Evolutionary conservation across 2,329 filamentous ascomycete genomes (phyloP).

Genomic region (Claviceps citrina): DNA sequence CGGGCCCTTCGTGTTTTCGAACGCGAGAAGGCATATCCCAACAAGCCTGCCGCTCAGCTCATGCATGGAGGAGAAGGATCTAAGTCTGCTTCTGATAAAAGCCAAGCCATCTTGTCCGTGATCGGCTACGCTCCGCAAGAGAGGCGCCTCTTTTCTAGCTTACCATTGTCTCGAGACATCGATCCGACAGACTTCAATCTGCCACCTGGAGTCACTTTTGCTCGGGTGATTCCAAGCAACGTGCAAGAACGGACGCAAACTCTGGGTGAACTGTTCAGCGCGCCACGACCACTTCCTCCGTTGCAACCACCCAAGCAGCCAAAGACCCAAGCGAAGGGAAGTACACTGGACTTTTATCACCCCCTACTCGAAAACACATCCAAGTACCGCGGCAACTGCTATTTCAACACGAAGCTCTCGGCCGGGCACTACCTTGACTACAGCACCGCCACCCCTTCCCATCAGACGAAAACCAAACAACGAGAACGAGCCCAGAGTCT

Average conservation of each 20-base stretch:
- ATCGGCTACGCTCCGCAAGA: slow-evolving; percentile 60
- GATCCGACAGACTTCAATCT: slow-evolving; percentile 33
- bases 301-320: slow-evolving; percentile 58
- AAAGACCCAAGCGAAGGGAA: slow-evolving; percentile 52
- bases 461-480: slow-evolving; percentile 45
- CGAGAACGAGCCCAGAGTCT: slow-evolving; percentile 57
- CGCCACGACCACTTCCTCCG: slow-evolving; percentile 47
- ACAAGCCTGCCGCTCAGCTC: slow-evolving; percentile 18
- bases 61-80: slow-evolving; percentile 26
- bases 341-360: slow-evolving; percentile 36
- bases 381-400: slow-evolving; percentile 39
- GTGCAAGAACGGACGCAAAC: slow-evolving; percentile 40
- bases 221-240: slow-evolving; percentile 19
- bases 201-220: slow-evolving; percentile 53
- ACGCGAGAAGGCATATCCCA: slow-evolving; percentile 41
- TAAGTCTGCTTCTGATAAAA: slow-evolving; percentile 25
- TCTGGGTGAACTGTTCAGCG: slow-evolving; percentile 59
- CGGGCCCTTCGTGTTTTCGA: slow-evolving; percentile 47
- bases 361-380: slow-evolving; percentile 41
- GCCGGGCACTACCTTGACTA: slow-evolving; percentile 58
- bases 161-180: slow-evolving; percentile 30
- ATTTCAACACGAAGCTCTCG: slow-evolving; percentile 50
- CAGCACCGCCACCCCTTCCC: slow-evolving; percentile 44
- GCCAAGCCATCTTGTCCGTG: slow-evolving; percentile 53
- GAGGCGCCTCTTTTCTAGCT: slow-evolving; percentile 73